Evolutionary conservation across 345 rosid species (phyloP).

Genomic region (Gossypium arboreum): DNA sequence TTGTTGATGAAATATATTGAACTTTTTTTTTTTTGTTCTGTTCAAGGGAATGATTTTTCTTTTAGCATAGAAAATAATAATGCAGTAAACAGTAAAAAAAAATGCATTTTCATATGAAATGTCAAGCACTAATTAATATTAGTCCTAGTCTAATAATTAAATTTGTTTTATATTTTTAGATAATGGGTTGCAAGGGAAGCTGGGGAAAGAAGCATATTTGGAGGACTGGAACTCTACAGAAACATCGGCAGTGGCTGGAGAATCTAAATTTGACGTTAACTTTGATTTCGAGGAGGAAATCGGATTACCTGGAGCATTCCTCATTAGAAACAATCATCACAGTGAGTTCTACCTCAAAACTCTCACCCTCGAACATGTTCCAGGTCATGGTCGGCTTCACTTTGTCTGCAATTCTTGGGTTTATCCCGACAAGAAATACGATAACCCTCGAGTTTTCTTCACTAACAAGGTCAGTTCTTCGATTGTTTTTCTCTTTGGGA

Average conservation of each 20-base stretch:
- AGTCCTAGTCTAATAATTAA: too few relatives aligned
- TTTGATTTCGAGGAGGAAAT: conserved; percentile 54
- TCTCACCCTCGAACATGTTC: conserved; percentile 65
- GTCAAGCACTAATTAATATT: too few relatives aligned
- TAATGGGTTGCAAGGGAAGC: conserved; percentile 33
- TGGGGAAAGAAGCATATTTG: conserved; percentile 55
- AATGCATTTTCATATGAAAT: neutral
- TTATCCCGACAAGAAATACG: conserved; percentile 52
- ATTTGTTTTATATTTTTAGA: neutral
- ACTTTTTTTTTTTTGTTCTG: too few relatives aligned
- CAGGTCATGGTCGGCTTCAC: conserved; percentile 60
- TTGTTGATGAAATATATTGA: too few relatives aligned
- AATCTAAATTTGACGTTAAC: conserved; percentile 42
- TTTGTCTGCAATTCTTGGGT: conserved; percentile 89
- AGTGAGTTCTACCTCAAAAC: conserved; percentile 68
- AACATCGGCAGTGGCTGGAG: conserved; percentile 37
- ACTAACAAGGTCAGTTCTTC: conserved; percentile 51
- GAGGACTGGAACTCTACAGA: conserved; percentile 42
- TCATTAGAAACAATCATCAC: conserved; percentile 51
- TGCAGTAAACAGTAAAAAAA: too few relatives aligned
- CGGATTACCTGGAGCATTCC: conserved; percentile 70
- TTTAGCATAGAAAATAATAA: too few relatives aligned
- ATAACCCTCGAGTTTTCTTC: conserved; percentile 68
- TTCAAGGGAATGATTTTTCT: too few relatives aligned
- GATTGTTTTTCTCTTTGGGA: neutral